Evolutionary conservation across 1,284 basidiomycete species (phyloP).

Genomic region (Mycena sp.): DNA sequence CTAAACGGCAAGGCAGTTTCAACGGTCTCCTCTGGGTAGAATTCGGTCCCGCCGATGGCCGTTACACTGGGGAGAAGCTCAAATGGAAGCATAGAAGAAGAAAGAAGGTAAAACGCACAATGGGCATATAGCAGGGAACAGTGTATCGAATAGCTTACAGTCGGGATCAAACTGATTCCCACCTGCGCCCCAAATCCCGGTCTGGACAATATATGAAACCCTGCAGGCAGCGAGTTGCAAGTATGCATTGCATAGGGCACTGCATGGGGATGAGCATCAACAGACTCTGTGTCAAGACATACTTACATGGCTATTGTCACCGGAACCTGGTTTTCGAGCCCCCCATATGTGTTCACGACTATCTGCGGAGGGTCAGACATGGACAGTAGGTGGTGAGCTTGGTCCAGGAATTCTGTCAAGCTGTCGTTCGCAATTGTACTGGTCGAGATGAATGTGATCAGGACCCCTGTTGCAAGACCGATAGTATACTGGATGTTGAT

Average conservation of each 20-base stretch:
- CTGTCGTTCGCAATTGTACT: neutral
- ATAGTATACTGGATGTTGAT: constrained; percentile 34
- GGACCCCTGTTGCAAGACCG: constrained; percentile 38
- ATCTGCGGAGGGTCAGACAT: too few relatives aligned
- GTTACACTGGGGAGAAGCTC: neutral
- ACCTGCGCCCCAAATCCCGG: neutral
- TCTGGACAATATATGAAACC: neutral
- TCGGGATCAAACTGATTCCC: neutral
- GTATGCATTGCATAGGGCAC: too few relatives aligned
- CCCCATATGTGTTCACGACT: too few relatives aligned
- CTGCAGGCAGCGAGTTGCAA: neutral
- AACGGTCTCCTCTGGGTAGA: neutral
- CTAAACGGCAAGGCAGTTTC: neutral
- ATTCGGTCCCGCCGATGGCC: constrained; percentile 3
- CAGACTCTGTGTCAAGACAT: too few relatives aligned
- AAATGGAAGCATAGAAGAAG: neutral
- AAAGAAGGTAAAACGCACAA: neutral
- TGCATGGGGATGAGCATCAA: too few relatives aligned
- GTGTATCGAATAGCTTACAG: neutral
- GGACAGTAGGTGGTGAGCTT: neutral
- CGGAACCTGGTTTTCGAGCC: too few relatives aligned
- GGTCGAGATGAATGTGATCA: constrained; percentile 25
- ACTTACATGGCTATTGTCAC: too few relatives aligned
- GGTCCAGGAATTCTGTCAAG: neutral
- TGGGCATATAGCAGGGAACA: constrained; percentile 32